Base-by-base conservation (phyloP, 371 early-diverging fungal species). In the Syncephalastrum sp. region DNA sequence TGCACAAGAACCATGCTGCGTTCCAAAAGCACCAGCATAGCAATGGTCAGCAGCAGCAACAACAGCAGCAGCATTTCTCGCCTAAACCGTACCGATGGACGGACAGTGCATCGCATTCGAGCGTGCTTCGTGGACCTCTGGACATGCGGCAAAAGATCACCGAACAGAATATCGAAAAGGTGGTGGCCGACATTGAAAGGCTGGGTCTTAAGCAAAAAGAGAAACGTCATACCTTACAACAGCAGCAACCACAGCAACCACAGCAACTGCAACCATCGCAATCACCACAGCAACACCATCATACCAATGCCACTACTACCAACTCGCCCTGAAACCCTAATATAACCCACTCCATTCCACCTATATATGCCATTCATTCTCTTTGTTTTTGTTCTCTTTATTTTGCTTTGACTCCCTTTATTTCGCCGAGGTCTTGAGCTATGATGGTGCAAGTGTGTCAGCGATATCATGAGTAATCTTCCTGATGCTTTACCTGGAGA, bases 401-500 rank as follows among this genome's bases (percentile, higher is more conserved):
- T 12, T 17, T 41, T 17, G 3, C 8, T n/a, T 43, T 27, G 23
- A 21, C 3, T 23, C 25, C 4, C 15, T 59, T 21, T 53, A 59
- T 59, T 59, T 59, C n/a, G 59, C 59, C 7, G 59, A 59, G n/a
- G 59, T 59, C 25, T 59, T 59, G 23, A 59, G 42, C 59, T 59
- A 41, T 19, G 19, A 42, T 33, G 12, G 21, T 21, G 21, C 21
- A 21, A 21, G 21, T 10, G 12, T 10, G 12, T 33, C 8, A 33
- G 38, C 10, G 7, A 12, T 10, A 33, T 33, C 10, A 33, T 33
- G 5, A 6, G 2, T 33, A 8, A 50, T 21, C 33, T 3, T 15
- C 17, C n/a, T 48, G 42, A 5, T 23, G 4, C 7, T 45, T 51
- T 74, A 82, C 78, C 74, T 90, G 90, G 53, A 95, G 81, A 5